Conservation (phyloP, 2,329 filamentous ascomycete genomes). For the Furcasterigmium sp. region DNA sequence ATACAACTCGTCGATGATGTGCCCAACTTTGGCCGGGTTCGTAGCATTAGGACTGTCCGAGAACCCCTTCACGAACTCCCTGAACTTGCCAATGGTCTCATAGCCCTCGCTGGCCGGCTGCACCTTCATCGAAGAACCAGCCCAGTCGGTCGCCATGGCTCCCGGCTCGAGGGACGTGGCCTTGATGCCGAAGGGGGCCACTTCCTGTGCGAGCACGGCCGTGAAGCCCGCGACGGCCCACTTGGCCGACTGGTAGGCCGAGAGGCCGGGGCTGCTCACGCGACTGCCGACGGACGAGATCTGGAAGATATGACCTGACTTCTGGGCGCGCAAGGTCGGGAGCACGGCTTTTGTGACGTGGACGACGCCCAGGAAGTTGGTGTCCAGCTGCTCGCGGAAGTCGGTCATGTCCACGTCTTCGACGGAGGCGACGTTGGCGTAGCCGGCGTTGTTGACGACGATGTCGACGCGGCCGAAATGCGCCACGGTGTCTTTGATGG, state of each 20-base stretch:
- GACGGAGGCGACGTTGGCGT: slow-evolving; percentile 9
- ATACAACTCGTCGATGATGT: background rate
- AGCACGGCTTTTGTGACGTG: slow-evolving; percentile 13
- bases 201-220: slow-evolving; percentile 24
- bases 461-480: slow-evolving; percentile 36
- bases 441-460: slow-evolving; percentile 13
- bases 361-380: slow-evolving; percentile 12
- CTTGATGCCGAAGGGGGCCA: slow-evolving; percentile 29
- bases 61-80: slow-evolving; percentile 23
- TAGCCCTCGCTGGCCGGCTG: slow-evolving; percentile 26
- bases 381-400: slow-evolving; percentile 12
- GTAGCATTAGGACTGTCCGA: background rate
- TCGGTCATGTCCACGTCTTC: slow-evolving; percentile 9
- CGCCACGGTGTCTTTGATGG: slow-evolving; percentile 29
- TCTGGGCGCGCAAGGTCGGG: slow-evolving; percentile 9
- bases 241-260: slow-evolving; percentile 31
- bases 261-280: slow-evolving; percentile 23
- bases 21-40: background rate
- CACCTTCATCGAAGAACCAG: slow-evolving; percentile 19
- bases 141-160: slow-evolving; percentile 34
- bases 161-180: slow-evolving; percentile 33
- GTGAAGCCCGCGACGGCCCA: slow-evolving; percentile 34
- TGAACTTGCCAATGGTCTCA: no score
- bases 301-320: slow-evolving; percentile 27
- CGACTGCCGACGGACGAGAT: slow-evolving; percentile 29